Conservation (phyloP, 2,329 filamentous ascomycete genomes). For the Epichloe hybrida region DNA sequence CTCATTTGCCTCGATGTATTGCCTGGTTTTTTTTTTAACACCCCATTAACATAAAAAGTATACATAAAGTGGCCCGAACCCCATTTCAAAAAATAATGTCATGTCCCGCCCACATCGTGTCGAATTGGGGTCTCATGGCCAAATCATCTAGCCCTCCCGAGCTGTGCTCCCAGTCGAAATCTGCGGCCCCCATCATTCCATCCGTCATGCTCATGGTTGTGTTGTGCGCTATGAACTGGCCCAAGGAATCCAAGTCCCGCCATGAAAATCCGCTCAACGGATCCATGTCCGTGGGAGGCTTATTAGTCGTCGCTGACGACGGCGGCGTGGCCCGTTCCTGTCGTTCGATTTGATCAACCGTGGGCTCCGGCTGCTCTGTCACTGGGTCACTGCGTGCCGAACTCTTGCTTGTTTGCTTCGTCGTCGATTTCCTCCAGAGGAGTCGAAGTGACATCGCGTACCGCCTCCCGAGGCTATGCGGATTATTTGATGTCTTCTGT, state of each 20-base stretch:
- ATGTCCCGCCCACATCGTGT: slow-evolving; percentile 10
- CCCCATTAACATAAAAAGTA: background rate
- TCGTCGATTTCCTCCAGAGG: slow-evolving; percentile 36
- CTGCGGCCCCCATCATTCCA: slow-evolving; percentile 13
- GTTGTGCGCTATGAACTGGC: slow-evolving; percentile 32
- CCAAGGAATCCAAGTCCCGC: slow-evolving; percentile 46
- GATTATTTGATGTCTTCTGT: slow-evolving; percentile 41
- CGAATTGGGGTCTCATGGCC: slow-evolving; percentile 9
- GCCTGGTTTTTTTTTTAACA: background rate
- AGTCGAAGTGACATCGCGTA: slow-evolving; percentile 48
- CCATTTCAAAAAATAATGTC: slow-evolving; percentile 11
- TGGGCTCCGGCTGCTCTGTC: slow-evolving; percentile 13
- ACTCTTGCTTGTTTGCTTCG: slow-evolving; percentile 4
- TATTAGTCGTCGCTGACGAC: background rate
- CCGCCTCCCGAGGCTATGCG: slow-evolving; percentile 45
- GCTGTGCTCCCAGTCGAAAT: slow-evolving; percentile 15
- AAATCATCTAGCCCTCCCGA: slow-evolving; percentile 9
- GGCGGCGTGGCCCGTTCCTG: background rate
- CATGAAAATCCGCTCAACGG: slow-evolving; percentile 45
- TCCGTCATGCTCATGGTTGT: slow-evolving; percentile 11
- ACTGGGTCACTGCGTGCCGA: slow-evolving; percentile 2
- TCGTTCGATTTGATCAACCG: slow-evolving; percentile 10
- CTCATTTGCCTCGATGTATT: too few species aligned
- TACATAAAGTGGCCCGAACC: background rate
- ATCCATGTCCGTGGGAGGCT: slow-evolving; percentile 22